Evolutionary conservation across 495 filamentous ascomycete species (phyloP).

Genomic region (Wilcoxina mikolae): DNA sequence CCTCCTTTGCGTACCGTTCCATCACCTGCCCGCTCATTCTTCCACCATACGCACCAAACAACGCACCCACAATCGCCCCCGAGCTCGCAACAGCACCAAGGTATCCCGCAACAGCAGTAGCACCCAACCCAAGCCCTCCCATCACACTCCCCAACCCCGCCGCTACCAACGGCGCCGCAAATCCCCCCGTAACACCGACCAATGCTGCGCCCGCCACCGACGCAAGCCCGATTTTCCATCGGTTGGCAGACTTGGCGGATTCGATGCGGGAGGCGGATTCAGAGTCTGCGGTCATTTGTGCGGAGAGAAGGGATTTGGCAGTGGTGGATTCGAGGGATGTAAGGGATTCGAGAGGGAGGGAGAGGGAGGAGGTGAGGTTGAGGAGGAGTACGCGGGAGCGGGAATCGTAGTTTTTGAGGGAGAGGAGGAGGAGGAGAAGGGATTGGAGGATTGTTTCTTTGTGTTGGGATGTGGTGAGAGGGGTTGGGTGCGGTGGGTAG

Average conservation of each 20-base stretch:
- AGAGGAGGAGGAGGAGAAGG: slow-evolving; percentile 7
- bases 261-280: slow-evolving; percentile 37
- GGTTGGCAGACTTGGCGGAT: slow-evolving; percentile 46
- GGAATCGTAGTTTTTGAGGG: neutral
- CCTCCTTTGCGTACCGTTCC: slow-evolving; percentile 71
- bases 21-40: slow-evolving; percentile 75
- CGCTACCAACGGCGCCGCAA: slow-evolving; percentile 67
- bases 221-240: slow-evolving; percentile 72
- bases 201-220: slow-evolving; percentile 63
- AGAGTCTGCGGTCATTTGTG: neutral
- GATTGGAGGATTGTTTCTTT: neutral
- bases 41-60: slow-evolving; percentile 83
- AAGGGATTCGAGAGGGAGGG: neutral
- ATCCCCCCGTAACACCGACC: slow-evolving; percentile 66
- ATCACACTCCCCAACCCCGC: slow-evolving; percentile 71
- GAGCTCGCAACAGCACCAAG: slow-evolving; percentile 66
- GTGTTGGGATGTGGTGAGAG: neutral
- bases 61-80: slow-evolving; percentile 57
- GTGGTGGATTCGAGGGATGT: slow-evolving; percentile 3
- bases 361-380: neutral
- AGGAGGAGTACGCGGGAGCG: slow-evolving; percentile 2
- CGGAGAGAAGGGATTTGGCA: neutral
- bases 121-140: slow-evolving; percentile 65
- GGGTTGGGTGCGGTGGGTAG: neutral
- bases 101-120: slow-evolving; percentile 62